Conservation (phyloP, 371 early-diverging fungal genomes). For the Mucor circinelloides region DNA sequence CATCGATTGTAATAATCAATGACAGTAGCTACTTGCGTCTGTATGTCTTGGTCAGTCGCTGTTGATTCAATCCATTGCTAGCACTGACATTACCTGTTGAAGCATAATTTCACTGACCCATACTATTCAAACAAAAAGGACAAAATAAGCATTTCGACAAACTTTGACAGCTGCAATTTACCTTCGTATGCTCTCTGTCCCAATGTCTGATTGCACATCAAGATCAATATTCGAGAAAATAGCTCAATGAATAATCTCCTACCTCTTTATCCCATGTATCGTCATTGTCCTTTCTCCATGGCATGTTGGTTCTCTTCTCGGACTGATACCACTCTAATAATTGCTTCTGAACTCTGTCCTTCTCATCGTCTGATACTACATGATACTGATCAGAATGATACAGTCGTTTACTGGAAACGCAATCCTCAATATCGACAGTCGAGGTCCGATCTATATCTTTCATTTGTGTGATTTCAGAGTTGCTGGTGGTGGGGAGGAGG, state of each 20-base stretch:
- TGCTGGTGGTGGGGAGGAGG: neutral
- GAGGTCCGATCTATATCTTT: neutral
- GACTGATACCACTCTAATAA: conserved; percentile 71
- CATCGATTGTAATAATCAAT: conserved; percentile 74
- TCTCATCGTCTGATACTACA: conserved; percentile 26
- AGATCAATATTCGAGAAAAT: neutral
- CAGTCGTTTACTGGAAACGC: conserved; percentile 33
- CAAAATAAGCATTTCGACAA: neutral
- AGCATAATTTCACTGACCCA: conserved; percentile 90
- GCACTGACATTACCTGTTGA: conserved; percentile 58
- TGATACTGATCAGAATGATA: conserved; percentile 39
- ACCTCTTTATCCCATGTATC: conserved; percentile 24
- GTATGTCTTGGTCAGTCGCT: neutral
- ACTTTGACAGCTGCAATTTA: conserved; percentile 12
- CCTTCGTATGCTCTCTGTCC: conserved; percentile 75
- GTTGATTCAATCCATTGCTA: neutral
- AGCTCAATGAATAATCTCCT: neutral
- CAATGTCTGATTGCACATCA: conserved; percentile 16
- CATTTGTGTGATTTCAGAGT: neutral
- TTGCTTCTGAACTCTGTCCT: conserved; percentile 38
- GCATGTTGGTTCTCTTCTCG: conserved; percentile 64
- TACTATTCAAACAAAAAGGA: conserved; percentile 32
- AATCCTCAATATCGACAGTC: conserved; percentile 33
- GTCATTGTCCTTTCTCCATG: conserved; percentile 64
- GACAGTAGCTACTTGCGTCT: conserved; percentile 80